phyloP scores from a whole-genome alignment of 2,329 filamentous ascomycete genomes.

The Hymenoscyphus fructigenus region DNA sequence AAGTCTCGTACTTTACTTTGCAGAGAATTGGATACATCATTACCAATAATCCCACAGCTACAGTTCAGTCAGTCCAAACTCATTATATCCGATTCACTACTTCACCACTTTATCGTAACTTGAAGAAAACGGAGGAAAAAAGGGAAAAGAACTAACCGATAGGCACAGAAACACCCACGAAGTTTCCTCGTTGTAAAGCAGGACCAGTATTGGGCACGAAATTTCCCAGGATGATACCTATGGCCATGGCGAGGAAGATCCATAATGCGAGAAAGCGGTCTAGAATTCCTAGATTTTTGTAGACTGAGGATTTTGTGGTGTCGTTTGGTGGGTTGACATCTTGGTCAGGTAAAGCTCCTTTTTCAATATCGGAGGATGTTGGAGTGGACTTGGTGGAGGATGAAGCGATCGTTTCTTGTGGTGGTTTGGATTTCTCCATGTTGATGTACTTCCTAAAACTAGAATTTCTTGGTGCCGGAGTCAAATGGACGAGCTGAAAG shows the following conservation, averaged over 20 bases:
- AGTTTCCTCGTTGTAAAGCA: conserved; percentile 58
- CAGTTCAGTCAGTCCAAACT: no score
- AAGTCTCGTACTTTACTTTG: conserved; percentile 76
- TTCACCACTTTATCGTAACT: no score
- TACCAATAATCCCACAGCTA: conserved; percentile 62
- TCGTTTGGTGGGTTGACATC: background rate
- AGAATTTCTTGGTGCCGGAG: no score
- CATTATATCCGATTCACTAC: no score
- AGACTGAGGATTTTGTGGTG: conserved; percentile 24
- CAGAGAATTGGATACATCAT: conserved; percentile 96
- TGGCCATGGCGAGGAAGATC: conserved; percentile 66
- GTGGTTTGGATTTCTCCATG: no score
- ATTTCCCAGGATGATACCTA: conserved; percentile 51
- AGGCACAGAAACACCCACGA: conserved; percentile 60
- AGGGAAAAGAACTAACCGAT: no score
- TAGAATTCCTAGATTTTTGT: conserved; percentile 43
- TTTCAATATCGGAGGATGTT: background rate
- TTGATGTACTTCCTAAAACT: background rate
- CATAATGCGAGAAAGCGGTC: conserved; percentile 54
- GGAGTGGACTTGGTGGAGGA: background rate
- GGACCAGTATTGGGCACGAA: conserved; percentile 40
- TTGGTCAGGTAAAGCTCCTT: background rate
- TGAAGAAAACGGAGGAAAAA: no score
- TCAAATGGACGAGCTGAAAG: no score
- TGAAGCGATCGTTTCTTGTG: no score